phyloP scores from a whole-genome alignment of 2,329 filamentous ascomycete species.

The Sarocladium strictum region DNA sequence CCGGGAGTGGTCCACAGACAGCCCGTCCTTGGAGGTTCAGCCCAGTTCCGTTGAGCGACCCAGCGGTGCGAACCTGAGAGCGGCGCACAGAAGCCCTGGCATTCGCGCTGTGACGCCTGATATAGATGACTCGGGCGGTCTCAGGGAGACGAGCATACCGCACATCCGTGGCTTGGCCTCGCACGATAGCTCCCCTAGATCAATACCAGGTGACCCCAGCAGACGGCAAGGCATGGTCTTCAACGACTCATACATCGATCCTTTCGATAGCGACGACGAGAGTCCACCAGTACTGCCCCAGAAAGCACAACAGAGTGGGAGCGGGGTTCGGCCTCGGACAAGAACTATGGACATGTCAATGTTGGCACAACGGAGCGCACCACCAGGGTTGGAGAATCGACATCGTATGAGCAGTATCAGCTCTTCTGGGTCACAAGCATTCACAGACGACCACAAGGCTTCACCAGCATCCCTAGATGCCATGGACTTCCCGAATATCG shows the following conservation, averaged over 20 bases:
- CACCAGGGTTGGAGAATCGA: constrained; percentile 42
- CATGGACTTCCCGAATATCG: constrained; percentile 34
- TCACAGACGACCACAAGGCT: constrained; percentile 42
- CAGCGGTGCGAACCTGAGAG: constrained; percentile 28
- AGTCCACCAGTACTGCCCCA: constrained; percentile 24
- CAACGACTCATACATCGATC: constrained; percentile 46
- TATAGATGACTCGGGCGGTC: constrained; percentile 26
- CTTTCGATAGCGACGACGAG: constrained; percentile 40
- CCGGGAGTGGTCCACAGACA: constrained; percentile 3
- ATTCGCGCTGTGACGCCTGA: constrained; percentile 66
- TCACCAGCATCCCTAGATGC: constrained; percentile 36
- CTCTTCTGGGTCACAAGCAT: constrained; percentile 50
- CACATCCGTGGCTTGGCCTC: constrained; percentile 19
- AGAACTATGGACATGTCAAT: constrained; percentile 52
- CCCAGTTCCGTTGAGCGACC: constrained; percentile 25
- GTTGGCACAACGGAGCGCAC: constrained; percentile 37
- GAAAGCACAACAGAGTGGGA: constrained; percentile 25
- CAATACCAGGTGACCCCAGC: constrained; percentile 27
- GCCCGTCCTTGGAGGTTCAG: neutral
- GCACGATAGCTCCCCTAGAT: constrained; percentile 27
- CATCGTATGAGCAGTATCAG: constrained; percentile 67
- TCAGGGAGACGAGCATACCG: constrained; percentile 12
- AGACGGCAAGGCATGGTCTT: constrained; percentile 57
- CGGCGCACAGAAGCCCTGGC: constrained; percentile 30
- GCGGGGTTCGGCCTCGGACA: constrained; percentile 44